Percentiles rank a stretch among this genome's conserved stretches.
Evolutionary conservation across 2,329 filamentous ascomycete genomes (phyloP).

Genomic region (Alternaria angustiovoidea): DNA sequence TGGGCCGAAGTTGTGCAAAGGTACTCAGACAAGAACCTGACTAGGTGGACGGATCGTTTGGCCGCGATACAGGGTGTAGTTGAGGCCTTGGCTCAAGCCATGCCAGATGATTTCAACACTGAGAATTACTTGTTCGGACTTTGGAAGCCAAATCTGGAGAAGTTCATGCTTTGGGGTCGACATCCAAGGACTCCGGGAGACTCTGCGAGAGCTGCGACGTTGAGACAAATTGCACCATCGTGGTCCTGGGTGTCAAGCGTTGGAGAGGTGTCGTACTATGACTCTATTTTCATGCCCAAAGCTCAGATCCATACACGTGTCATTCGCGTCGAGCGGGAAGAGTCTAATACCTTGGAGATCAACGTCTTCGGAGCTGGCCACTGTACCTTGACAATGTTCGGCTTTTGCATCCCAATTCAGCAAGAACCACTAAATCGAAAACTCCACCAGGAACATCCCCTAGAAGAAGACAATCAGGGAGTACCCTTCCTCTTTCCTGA

Average conservation of each 20-base stretch:
- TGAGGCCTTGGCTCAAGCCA: neutral
- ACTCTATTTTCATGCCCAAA: neutral
- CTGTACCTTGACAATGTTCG: neutral
- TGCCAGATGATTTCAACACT: neutral
- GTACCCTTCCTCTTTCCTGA: neutral
- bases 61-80: slow-evolving; percentile 6
- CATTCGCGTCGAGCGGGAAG: neutral
- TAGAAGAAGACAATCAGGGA: neutral
- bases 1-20: neutral
- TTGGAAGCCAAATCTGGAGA: neutral
- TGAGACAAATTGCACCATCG: neutral
- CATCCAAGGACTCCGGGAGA: neutral
- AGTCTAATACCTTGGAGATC: neutral
- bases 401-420: neutral
- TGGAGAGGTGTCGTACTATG: neutral
- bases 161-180: neutral
- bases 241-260: neutral
- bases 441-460: neutral
- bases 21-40: neutral
- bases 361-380: neutral
- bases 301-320: neutral
- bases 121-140: neutral
- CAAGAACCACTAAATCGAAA: neutral
- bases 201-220: neutral
- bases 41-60: slow-evolving; percentile 7